Evolutionary conservation across 2,329 filamentous ascomycete genomes (phyloP).

Genomic region (Penicillium glabrum): DNA sequence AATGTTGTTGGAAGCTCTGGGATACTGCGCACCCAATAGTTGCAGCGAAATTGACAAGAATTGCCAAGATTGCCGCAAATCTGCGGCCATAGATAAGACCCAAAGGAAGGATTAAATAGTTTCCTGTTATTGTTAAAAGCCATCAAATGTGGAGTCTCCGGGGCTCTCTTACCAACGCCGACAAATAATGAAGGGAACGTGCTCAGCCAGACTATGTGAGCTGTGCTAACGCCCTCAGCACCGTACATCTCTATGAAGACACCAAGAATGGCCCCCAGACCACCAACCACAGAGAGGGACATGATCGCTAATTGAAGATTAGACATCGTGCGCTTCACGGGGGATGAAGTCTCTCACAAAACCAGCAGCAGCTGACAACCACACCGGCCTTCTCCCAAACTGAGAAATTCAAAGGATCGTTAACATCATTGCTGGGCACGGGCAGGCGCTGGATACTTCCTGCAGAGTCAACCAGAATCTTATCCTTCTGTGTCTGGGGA

Average conservation of each 20-base stretch:
- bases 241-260: conserved; percentile 35
- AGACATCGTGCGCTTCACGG: background rate
- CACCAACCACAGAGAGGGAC: conserved; percentile 27
- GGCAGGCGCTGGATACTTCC: conserved; percentile 23
- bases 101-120: conserved; percentile 42
- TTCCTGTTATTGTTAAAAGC: conserved; percentile 13
- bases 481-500: background rate
- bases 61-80: conserved; percentile 35
- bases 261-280: conserved; percentile 33
- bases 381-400: conserved; percentile 24
- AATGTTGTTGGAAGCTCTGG: conserved; percentile 36
- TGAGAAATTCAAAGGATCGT: conserved; percentile 27
- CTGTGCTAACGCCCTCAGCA: conserved; percentile 23
- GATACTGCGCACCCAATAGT: conserved; percentile 37
- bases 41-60: conserved; percentile 31
- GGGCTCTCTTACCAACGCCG: conserved; percentile 32
- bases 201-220: conserved; percentile 34
- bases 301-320: conserved; percentile 15
- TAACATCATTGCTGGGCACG: conserved; percentile 25
- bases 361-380: conserved; percentile 29
- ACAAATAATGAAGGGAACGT: conserved; percentile 43
- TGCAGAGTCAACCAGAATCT: conserved; percentile 17
- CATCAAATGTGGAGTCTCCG: background rate
- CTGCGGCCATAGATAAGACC: conserved; percentile 41
- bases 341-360: conserved; percentile 12